Evolutionary conservation across 345 rosid species (phyloP).

Genomic region (Carallia pectinifolia): DNA sequence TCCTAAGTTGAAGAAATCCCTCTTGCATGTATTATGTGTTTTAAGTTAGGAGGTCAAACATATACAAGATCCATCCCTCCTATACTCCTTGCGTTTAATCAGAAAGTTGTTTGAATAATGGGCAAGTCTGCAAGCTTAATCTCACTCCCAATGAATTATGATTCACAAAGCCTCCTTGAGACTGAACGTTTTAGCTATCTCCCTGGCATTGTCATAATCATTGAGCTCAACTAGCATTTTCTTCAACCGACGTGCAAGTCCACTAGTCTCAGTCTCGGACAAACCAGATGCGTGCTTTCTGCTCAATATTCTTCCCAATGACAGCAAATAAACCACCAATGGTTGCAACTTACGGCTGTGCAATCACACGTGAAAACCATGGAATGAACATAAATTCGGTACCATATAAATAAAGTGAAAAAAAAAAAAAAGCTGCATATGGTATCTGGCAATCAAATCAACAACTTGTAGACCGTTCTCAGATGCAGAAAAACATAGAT

Average conservation of each 20-base stretch:
- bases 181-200: conserved; percentile 58
- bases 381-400: no score
- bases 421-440: no score
- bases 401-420: no score
- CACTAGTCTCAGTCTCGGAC: conserved; percentile 51
- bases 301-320: conserved; percentile 52
- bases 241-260: conserved; percentile 81
- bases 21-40: neutral
- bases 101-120: no score
- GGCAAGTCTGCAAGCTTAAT: neutral
- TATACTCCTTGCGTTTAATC: neutral
- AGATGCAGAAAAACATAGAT: no score
- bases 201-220: conserved; percentile 80
- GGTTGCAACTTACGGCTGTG: conserved; percentile 77
- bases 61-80: neutral
- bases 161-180: conserved; percentile 78
- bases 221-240: conserved; percentile 81
- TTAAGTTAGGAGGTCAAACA: neutral
- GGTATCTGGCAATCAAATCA: no score
- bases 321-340: conserved; percentile 65
- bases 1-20: neutral
- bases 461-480: no score
- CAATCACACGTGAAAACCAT: no score
- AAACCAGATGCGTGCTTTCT: conserved; percentile 53
- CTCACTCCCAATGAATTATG: neutral